phyloP scores from a whole-genome alignment of 345 rosid genomes.

The Nasturtium officinale region DNA sequence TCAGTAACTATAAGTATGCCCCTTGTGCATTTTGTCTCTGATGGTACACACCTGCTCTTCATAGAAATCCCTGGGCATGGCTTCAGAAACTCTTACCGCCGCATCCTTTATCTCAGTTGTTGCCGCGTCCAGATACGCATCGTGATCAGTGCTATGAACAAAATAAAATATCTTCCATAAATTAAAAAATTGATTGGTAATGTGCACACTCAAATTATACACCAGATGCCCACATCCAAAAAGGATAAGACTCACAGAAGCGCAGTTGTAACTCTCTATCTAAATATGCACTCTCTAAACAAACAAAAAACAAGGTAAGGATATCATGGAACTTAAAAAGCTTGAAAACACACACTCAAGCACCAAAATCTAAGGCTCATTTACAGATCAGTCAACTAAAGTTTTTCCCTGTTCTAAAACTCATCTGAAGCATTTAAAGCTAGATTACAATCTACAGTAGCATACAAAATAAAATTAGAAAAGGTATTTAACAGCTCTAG shows the following conservation, averaged over 20 bases:
- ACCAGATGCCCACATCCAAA: conserved; percentile 20
- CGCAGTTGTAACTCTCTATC: neutral
- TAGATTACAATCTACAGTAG: neutral
- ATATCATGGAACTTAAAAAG: conserved; percentile 10
- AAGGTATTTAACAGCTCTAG: conserved; percentile 6
- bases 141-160: conserved; percentile 59
- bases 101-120: conserved; percentile 42
- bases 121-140: conserved; percentile 47
- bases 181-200: neutral
- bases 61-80: conserved; percentile 47
- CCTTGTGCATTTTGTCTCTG: conserved; percentile 12
- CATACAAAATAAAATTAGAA: neutral
- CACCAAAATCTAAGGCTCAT: neutral
- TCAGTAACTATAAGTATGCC: conserved; percentile 6
- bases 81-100: conserved; percentile 46
- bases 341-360: conserved; percentile 1
- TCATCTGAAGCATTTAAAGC: neutral
- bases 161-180: conserved; percentile 32
- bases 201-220: conserved; percentile 5
- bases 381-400: neutral
- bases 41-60: conserved; percentile 60
- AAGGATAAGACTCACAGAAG: neutral
- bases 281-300: neutral
- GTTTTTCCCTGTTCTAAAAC: conserved; percentile 6
- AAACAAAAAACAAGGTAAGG: neutral